A percentile compares a stretch with the other conserved stretches of the same genome.
Conservation (phyloP, 305 asterid species). For the Euphrasia arctica region DNA sequence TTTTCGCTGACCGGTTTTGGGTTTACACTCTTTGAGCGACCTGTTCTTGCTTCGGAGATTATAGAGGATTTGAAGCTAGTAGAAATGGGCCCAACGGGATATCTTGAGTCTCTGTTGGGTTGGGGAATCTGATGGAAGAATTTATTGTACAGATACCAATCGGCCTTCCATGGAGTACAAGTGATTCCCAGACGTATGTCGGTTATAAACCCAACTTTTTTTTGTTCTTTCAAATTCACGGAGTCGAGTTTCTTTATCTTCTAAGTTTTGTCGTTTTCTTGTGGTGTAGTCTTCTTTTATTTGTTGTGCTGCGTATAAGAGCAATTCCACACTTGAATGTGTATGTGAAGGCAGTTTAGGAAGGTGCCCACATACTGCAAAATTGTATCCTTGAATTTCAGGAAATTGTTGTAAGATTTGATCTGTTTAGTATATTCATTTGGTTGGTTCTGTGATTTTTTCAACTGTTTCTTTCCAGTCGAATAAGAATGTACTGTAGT, state of each 20-base stretch:
- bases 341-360: slow-evolving; percentile 17
- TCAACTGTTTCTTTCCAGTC: no score
- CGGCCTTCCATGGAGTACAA: slow-evolving; percentile 29
- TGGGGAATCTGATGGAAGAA: slow-evolving; percentile 27
- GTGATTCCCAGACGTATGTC: slow-evolving; percentile 26
- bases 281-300: slow-evolving; percentile 11
- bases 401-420: slow-evolving; percentile 29
- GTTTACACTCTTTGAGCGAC: slow-evolving; percentile 26
- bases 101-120: slow-evolving; percentile 10
- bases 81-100: slow-evolving; percentile 13
- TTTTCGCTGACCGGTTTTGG: slow-evolving; percentile 13
- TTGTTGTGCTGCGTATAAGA: slow-evolving; percentile 17
- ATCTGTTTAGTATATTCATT: slow-evolving; percentile 19
- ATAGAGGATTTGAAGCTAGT: slow-evolving; percentile 31
- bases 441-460: not conserved
- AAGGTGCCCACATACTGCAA: slow-evolving; percentile 19
- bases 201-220: slow-evolving; percentile 9
- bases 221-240: slow-evolving; percentile 5
- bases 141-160: slow-evolving; percentile 31
- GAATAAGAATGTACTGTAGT: no score
- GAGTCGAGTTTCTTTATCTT: slow-evolving; percentile 15
- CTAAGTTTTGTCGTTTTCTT: slow-evolving; percentile 5
- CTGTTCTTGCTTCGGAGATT: slow-evolving; percentile 25
- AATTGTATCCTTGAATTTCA: slow-evolving; percentile 23
- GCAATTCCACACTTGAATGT: slow-evolving; percentile 9